Evolutionary conservation across 164 flowering plant species (phyloP), one percentile per base, ranked within the genome.

Genomic region (Magnolia officinalis): DNA sequence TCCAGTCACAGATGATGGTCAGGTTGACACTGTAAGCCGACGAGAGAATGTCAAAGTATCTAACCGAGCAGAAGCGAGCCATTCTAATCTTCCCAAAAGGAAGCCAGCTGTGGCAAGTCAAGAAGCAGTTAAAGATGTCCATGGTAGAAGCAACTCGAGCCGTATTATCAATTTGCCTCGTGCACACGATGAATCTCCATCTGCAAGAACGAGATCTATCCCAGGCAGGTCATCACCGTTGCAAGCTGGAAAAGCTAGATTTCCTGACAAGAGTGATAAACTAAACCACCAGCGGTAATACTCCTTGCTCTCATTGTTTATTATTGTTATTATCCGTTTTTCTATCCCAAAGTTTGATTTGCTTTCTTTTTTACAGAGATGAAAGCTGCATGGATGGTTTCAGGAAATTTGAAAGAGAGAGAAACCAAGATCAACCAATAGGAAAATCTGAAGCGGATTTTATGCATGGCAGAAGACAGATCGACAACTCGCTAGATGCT

Each of bases 91-190:
- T 13, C 77, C 81, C 10, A 78, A 77, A 63, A 66, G 49, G 7
- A 86, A 86, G 63, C 18, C 79, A 66, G 70, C 79, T 75, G 24
- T 61, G 14, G 81, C 75, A 78, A 73, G 63, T 68, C 78, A 82
- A 74, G 83, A 78, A 79, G 81, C 78, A 55, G 67, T 73, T 65
- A 89, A 83, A 77, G 88, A 82, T 77, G 77, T 72, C 58, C 81
- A 52, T 45, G 52, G 45, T 83, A 86, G 81, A 74, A 82, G 84
- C 70, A 83, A 75, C 24, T 74, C 73, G 26, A 84, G 87, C 75
- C 82, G 92, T 77, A 86, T 89, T 26, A 89, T 91, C 70, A 85
- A 83, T 82, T 83, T 91, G 83, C 52, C 88, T 70, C 83, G 85
- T 50, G 77, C 87, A 72, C 74, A 82, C 50, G 79, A 67, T 75